Conservation (phyloP, 306 rosid genomes). For the Parietaria judaica region DNA sequence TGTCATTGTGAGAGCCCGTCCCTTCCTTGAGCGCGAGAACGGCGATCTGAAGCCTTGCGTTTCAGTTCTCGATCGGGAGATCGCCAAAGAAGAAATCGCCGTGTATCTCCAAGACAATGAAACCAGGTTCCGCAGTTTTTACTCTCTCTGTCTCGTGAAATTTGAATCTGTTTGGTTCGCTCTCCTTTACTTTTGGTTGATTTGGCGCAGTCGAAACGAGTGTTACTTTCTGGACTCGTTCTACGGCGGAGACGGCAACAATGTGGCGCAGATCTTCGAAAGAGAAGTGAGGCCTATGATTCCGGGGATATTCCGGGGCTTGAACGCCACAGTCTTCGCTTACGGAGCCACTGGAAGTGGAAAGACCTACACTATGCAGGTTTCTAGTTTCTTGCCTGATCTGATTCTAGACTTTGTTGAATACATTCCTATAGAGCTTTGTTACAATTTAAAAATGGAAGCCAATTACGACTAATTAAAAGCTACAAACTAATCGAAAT, state of each 20-base stretch:
- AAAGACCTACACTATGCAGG: conserved; percentile 95
- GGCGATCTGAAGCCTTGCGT: conserved; percentile 37
- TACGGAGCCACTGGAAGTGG: conserved; percentile 99
- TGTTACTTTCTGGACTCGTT: conserved; percentile 71
- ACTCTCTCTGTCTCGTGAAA: neutral
- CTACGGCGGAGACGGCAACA: conserved; percentile 66
- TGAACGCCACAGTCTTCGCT: conserved; percentile 80
- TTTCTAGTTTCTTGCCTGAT: conserved; percentile 11
- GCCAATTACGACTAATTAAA: too few relatives aligned
- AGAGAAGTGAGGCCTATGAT: conserved; percentile 73
- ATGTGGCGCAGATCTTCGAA: conserved; percentile 53
- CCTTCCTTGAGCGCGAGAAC: conserved; percentile 55
- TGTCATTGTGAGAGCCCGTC: conserved; percentile 79
- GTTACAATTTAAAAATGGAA: too few relatives aligned
- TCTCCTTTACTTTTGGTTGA: neutral
- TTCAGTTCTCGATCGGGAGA: conserved; percentile 41
- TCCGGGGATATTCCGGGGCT: conserved; percentile 57
- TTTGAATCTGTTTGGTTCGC: neutral
- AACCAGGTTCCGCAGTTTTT: conserved; percentile 43
- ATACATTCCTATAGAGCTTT: neutral
- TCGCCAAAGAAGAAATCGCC: conserved; percentile 32
- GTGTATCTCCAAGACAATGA: conserved; percentile 70
- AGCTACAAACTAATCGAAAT: too few relatives aligned
- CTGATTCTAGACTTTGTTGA: neutral
- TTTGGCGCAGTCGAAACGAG: conserved; percentile 62